A percentile compares a stretch with the other conserved stretches of the same genome.
These are phyloP conservation scores for Lenwebbia sp. DNA, from an alignment of 345 rosid genomes.

Conservation along the genomic window DNA sequence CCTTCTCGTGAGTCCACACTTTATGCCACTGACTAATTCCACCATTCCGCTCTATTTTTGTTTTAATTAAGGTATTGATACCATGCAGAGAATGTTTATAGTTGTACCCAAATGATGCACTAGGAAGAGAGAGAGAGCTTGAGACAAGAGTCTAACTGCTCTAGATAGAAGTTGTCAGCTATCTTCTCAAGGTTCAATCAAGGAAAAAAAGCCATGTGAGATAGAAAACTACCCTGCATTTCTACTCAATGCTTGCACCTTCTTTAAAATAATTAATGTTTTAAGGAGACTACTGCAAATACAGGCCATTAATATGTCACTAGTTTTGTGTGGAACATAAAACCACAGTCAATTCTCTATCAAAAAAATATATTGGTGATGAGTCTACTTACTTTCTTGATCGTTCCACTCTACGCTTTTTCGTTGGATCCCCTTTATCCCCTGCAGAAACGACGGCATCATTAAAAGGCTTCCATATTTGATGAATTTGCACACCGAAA, in stretches of 20 bases:
- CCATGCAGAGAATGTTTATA: background rate
- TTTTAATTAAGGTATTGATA: background rate
- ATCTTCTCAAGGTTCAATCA: background rate
- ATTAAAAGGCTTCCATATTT: background rate
- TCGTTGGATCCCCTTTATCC: conserved; percentile 58
- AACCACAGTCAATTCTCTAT: background rate
- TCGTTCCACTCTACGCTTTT: conserved; percentile 68
- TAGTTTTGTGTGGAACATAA: background rate
- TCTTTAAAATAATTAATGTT: background rate
- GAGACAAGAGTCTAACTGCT: background rate
- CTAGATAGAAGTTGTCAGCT: background rate
- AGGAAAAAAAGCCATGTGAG: background rate
- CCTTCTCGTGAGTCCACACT: background rate
- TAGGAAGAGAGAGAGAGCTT: background rate
- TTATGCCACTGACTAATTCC: background rate
- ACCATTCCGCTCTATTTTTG: background rate
- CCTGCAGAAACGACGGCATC: conserved; percentile 19
- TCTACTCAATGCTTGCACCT: background rate
- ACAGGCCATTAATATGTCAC: background rate
- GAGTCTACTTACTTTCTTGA: conserved; percentile 50
- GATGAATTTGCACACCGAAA: background rate
- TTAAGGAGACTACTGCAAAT: background rate
- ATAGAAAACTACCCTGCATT: background rate
- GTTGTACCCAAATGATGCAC: background rate
- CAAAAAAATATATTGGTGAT: no score